Evolutionary conservation across 2,329 filamentous ascomycete genomes (phyloP).

Genomic region (Paracoccidioides brasiliensis): DNA sequence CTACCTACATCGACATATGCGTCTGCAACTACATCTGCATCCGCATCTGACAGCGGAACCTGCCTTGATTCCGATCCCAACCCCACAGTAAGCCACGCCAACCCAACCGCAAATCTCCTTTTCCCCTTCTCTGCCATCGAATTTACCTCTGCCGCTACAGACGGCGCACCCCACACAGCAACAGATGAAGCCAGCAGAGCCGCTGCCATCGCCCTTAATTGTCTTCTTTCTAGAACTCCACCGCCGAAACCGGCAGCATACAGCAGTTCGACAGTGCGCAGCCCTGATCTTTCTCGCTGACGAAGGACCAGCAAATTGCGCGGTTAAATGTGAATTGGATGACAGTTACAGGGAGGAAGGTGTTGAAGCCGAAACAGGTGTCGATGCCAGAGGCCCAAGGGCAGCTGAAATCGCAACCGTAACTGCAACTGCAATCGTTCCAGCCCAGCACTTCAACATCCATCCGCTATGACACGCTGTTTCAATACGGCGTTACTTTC

Average conservation of each 20-base stretch:
- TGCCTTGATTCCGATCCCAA: background rate
- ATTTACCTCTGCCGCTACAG: background rate
- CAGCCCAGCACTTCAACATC: background rate
- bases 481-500: conserved; percentile 1
- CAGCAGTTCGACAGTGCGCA: background rate
- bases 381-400: background rate
- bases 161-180: background rate
- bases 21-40: background rate
- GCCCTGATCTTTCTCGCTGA: background rate
- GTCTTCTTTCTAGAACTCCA: background rate
- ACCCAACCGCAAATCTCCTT: background rate
- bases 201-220: background rate
- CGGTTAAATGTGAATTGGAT: conserved; percentile 2
- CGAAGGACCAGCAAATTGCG: conserved; percentile 1
- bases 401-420: background rate
- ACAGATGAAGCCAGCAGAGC: background rate
- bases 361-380: no score
- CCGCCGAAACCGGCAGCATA: background rate
- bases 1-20: background rate
- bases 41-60: background rate
- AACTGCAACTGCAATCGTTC: background rate
- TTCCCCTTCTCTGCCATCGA: conserved; percentile 1
- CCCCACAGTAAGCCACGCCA: background rate
- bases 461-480: background rate
- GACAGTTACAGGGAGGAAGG: background rate